Conservation (phyloP, 2,329 filamentous ascomycete genomes). For the Clarireedia paspali region DNA sequence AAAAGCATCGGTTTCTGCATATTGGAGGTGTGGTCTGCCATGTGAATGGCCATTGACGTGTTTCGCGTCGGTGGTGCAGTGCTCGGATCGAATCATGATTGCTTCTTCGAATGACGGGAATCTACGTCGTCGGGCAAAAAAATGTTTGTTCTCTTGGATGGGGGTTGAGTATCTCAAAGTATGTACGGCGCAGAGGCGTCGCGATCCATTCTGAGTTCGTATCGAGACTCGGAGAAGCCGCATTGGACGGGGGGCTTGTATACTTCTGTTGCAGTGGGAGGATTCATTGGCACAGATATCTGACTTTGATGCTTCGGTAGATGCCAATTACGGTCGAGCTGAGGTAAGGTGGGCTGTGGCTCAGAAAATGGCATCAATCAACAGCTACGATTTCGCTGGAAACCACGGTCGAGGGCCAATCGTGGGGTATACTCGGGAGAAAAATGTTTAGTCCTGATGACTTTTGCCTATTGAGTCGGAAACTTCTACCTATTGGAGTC, state of each 20-base stretch:
- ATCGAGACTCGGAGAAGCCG: slow-evolving; percentile 14
- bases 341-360: neutral
- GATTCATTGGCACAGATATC: neutral
- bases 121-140: neutral
- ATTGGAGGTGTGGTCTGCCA: slow-evolving; percentile 15
- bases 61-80: slow-evolving; percentile 16
- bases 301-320: neutral
- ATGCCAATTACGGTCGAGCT: neutral
- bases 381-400: neutral
- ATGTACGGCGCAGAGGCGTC: neutral
- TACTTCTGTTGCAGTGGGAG: neutral
- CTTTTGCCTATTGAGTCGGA: too few relatives aligned
- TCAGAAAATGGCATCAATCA: neutral
- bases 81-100: neutral
- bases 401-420: neutral
- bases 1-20: slow-evolving; percentile 11
- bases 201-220: slow-evolving; percentile 6
- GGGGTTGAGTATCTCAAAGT: neutral
- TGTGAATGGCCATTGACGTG: slow-evolving; percentile 21
- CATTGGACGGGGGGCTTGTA: slow-evolving; percentile 2
- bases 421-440: too few relatives aligned
- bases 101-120: neutral
- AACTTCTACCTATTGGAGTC: too few relatives aligned
- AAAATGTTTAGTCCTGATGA: too few relatives aligned
- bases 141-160: neutral